Evolutionary conservation across 2,329 filamentous ascomycete genomes (phyloP).

Genomic region (Colletotrichum sp.): DNA sequence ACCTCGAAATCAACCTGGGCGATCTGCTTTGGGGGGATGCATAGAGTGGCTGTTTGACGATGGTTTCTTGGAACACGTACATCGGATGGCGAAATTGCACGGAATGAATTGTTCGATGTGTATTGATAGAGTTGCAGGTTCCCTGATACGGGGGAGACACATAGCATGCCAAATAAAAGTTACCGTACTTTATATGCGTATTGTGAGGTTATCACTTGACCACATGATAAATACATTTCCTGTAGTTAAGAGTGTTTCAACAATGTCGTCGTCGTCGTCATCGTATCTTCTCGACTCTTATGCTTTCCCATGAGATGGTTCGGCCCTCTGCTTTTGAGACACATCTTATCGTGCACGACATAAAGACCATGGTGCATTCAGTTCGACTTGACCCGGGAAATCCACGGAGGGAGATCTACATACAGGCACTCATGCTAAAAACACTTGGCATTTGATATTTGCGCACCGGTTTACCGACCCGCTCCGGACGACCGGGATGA

Average conservation of each 20-base stretch:
- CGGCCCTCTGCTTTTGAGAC: neutral
- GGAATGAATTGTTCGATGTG: neutral
- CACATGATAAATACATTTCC: neutral
- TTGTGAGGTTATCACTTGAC: neutral
- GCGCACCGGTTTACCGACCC: neutral
- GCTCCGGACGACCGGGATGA: neutral
- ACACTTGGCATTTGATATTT: neutral
- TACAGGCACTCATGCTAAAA: neutral
- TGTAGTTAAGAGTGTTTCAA: neutral
- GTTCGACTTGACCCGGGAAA: neutral
- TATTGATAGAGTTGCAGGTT: neutral
- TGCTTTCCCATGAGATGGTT: neutral
- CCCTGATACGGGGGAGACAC: neutral
- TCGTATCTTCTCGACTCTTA: neutral
- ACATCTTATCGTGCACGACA: neutral
- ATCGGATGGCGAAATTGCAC: neutral
- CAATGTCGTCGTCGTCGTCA: neutral
- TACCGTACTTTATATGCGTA: neutral
- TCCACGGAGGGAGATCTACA: neutral
- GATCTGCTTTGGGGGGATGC: neutral
- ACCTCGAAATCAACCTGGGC: constrained; percentile 20
- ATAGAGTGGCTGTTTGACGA: neutral
- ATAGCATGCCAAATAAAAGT: neutral
- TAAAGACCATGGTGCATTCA: too few species aligned
- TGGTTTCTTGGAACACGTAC: neutral